Base-by-base conservation (phyloP, 75 land plant species). In the Cryptomeria japonica region DNA sequence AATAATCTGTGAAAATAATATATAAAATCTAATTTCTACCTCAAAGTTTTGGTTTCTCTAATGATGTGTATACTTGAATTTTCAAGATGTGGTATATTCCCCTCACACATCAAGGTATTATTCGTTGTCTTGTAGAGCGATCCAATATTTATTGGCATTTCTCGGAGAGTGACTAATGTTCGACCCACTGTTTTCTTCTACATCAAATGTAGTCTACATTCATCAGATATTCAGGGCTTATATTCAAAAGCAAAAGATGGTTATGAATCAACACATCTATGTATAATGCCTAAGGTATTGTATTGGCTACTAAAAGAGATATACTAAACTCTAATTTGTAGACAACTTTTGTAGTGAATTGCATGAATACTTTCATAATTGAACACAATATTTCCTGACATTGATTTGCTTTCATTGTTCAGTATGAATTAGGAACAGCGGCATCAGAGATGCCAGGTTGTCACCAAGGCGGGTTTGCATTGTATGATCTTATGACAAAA, bases 151-250 rank as follows among this genome's bases (percentile, higher is more conserved):
- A 96, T 98, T 91, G 99, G 99, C 32, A 85, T 97, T 75, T 97
- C 99, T 47, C 93, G 91, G 28, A 93, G 99, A 86, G 88, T 80
- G 39, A 68, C 94, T 85, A 98, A 98, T 92, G 99, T 94, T 34
- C 91, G 99, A 55, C 99, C 99, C 77, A 90, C 99, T 76, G 96
- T 96, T 37, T 98, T 98, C 86, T 98, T 98, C 94, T 97, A 89
- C 87, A 87, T 97, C 61, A 96, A 90, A 87, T 98, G 99, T 86
- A 87, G 86, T 86, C 93, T 97, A 51, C 86, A 90, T 41, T 94
- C 99, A 53, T 34, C 91, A 56, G 94, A 95, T 88, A 89, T 98
- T 80, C 89, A 90, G 42, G 85, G 92, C 28, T 78, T 92, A 5
- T 98, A 98, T 87, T 82, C 86, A 22, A 90, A 56, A 88, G 99